Base-by-base conservation (phyloP, 192 early-diverging fungal genomes). In the Glomus cerebriforme region DNA sequence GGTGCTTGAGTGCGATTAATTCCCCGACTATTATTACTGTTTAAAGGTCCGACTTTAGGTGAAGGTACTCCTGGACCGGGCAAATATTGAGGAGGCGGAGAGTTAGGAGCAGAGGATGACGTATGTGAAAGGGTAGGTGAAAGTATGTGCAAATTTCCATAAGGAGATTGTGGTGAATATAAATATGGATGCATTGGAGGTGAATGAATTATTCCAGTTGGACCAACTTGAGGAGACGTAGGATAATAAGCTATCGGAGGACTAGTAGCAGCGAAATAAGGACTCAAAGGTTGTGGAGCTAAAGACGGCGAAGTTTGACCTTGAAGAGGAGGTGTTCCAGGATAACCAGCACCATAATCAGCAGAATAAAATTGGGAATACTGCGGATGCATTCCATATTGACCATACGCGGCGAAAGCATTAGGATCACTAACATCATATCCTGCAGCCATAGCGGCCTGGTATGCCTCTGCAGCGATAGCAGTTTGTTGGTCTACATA, bases 321-420 rank as follows among this genome's bases (percentile, higher is more conserved):
- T 67, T 85, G 82, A 29, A 87, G 65, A 19, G 82, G 78, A 34
- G 86, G 86, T 22, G 84, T 82, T 26, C 86, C 86, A 17, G 86
- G 82, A 60, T 85, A 87, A n/a, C 79, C 83, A 58, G 73, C 75
- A 39, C 81, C 68, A 47, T 75, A 84, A 29, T 85, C 86, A 12
- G 58, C 74, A 2, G 82, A 71, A 78, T 85, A 87, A 27, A 80
- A 85, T 59, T 86, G 83, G 5, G 83, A 79, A 77, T 83, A 85
- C 45, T 85, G 84, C 7, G 83, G 85, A 65, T 81, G 80, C 39
- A 86, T 68, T 39, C 83, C 81, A 73, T 82, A 86, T 34, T 81
- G 65, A 69, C 80, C 81, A 54, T 73, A 81, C 26, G 78, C 80
- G 39, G 62, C 45, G 32, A 35, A 75, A 69, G 45, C 67, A 12